These are phyloP conservation scores for Tricholomella constricta DNA, from an alignment of 768 basidiomycete genomes.

Conservation along the genomic window DNA sequence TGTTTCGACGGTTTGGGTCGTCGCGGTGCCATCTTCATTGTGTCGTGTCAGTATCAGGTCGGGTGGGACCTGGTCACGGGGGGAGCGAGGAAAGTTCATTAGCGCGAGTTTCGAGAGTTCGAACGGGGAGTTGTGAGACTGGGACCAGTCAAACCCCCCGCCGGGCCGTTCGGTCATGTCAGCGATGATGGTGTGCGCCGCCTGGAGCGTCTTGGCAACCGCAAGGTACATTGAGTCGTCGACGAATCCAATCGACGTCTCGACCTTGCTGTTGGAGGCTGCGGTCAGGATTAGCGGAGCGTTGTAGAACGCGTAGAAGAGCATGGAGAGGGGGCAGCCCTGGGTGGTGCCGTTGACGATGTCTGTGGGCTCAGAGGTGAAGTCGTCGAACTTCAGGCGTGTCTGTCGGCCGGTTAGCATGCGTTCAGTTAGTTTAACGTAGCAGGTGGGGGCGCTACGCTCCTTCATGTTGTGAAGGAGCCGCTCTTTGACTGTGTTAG, in stretches of 20 bases:
- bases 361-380: conserved; percentile 14
- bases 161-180: conserved; percentile 25
- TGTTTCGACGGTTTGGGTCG: background rate
- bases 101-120: conserved; percentile 32
- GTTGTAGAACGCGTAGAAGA: conserved; percentile 33
- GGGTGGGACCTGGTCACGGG: background rate
- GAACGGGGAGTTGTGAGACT: conserved; percentile 30
- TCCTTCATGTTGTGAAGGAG: conserved; percentile 35
- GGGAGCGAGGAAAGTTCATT: conserved; percentile 23
- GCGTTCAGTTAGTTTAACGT: conserved; percentile 14
- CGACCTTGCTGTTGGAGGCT: background rate
- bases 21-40: background rate
- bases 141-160: conserved; percentile 28
- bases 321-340: too few species aligned
- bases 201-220: conserved; percentile 18
- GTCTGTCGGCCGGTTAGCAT: background rate
- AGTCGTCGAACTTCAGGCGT: conserved; percentile 23
- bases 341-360: conserved; percentile 28
- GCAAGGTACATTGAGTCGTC: conserved; percentile 27
- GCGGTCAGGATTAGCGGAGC: conserved; percentile 18
- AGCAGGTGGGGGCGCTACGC: conserved; percentile 25
- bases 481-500: conserved; percentile 31
- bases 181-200: conserved; percentile 18
- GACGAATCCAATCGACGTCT: background rate
- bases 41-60: background rate